Base-by-base conservation (phyloP, 306 rosid species). In the Phaseolus lunatus region DNA sequence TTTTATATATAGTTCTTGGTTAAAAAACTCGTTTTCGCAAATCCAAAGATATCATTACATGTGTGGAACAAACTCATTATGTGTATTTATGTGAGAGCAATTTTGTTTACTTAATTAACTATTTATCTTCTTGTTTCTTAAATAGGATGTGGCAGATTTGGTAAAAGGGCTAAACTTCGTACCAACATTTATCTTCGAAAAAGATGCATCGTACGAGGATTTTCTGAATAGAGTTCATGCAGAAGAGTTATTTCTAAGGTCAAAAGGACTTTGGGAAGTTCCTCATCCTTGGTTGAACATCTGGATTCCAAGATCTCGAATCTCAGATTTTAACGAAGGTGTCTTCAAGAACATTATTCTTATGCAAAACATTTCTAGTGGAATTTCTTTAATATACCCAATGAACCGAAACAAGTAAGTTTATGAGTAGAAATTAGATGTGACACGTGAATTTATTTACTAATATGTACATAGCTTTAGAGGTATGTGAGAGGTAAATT, bases 211-310 rank as follows among this genome's bases (percentile, higher is more conserved):
- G 3, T 89, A 89, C 3, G 45, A 73, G 39, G 88, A 86, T 6
- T 92, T 92, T 70, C 24, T 90, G 3, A 61, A 89, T 37, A 84
- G 97, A 78, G 88, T 90, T 41, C 75, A 19, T 13, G 7, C 0
- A 0, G 87, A 78, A 0, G 94, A 92, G 78, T 5, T 45, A 15
- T 3, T 1, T 9, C 88, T 89, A 23, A 76, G 76, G 16, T 2
- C 76, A 39, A 19, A 75, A 70, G 96, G 92, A 19, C 78, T 81
- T 0, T 89, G 94, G 96, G 81, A 90, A 0, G 77, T 69, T 31
- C 80, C 96, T 58, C 97, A 92, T 70, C 96, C 94, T 43, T 92
- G 94, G 92, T 2, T 90, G 8, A 86, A 89, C 81, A 69, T 92
- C 16, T 90, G 85, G 33, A 22, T 92, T 31, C 96, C 97, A 5